phyloP scores from a whole-genome alignment of 2,329 filamentous ascomycete species.

The Chaetomiaceae sp. region DNA sequence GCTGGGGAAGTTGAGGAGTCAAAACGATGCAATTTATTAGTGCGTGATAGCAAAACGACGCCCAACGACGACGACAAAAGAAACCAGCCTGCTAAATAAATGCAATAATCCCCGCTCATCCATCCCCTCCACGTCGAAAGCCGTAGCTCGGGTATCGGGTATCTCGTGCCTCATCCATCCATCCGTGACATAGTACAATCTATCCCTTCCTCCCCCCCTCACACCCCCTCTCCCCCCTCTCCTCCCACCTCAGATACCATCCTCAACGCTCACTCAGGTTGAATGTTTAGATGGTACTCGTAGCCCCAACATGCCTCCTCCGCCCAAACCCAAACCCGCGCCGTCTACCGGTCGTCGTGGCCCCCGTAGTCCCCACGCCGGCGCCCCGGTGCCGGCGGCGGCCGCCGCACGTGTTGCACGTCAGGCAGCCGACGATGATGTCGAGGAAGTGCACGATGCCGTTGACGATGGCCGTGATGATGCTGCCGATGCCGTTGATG shows the following conservation, averaged over 20 bases:
- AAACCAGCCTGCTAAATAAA: neutral
- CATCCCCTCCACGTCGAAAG: neutral
- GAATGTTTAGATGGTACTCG: slow-evolving; percentile 21
- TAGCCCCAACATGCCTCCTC: slow-evolving; percentile 20
- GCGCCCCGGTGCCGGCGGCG: slow-evolving; percentile 22
- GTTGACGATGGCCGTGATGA: slow-evolving; percentile 63
- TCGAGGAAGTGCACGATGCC: slow-evolving; percentile 61
- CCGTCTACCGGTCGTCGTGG: slow-evolving; percentile 15
- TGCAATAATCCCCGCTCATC: neutral
- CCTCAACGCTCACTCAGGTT: neutral
- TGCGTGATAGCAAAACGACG: neutral
- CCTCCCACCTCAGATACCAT: neutral
- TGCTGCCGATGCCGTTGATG: slow-evolving; percentile 60
- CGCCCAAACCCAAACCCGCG: slow-evolving; percentile 17
- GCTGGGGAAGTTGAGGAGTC: too few species aligned
- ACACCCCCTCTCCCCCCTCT: neutral
- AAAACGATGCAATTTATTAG: neutral
- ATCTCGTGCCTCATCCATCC: too few species aligned
- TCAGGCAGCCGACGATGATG: slow-evolving; percentile 64
- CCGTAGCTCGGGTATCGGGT: neutral
- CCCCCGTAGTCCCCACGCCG: neutral
- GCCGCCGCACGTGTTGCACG: slow-evolving; percentile 45
- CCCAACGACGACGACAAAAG: neutral
- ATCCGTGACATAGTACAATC: too few species aligned
- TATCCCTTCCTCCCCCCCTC: neutral